phyloP scores from a whole-genome alignment of 2,329 filamentous ascomycete species.

The Capronia coronata region DNA sequence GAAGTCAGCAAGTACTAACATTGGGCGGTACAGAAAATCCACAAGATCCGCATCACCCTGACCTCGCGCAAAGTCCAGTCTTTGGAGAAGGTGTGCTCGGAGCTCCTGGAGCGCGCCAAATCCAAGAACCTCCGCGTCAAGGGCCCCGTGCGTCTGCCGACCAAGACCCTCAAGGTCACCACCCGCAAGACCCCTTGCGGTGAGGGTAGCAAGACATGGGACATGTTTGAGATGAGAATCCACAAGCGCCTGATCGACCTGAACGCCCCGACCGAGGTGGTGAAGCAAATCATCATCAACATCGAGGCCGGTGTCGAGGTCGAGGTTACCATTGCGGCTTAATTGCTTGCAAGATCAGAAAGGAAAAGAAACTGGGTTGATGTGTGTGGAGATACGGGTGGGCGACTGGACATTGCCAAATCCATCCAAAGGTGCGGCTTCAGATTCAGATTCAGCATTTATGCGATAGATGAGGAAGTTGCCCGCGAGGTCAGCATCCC shows the following conservation, averaged over 20 bases:
- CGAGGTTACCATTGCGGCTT: constrained; percentile 49
- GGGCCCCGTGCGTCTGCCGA: constrained; percentile 94
- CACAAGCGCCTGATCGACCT: constrained; percentile 98
- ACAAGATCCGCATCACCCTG: constrained; percentile 98
- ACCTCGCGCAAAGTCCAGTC: constrained; percentile 89
- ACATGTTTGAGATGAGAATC: constrained; percentile 97
- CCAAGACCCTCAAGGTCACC: constrained; percentile 91
- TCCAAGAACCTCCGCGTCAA: constrained; percentile 97
- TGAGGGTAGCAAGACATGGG: constrained; percentile 99
- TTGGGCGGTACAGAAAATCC: constrained; percentile 61
- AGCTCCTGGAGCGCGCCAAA: constrained; percentile 98
- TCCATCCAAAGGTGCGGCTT: too few relatives aligned
- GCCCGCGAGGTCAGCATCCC: too few relatives aligned
- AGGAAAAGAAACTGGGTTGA: too few relatives aligned
- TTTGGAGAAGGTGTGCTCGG: constrained; percentile 96
- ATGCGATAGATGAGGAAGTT: too few relatives aligned
- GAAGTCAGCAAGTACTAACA: background rate
- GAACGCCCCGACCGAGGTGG: constrained; percentile 85
- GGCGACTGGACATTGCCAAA: background rate
- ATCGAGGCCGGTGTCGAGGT: constrained; percentile 50
- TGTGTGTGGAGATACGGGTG: background rate
- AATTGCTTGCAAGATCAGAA: too few relatives aligned
- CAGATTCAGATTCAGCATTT: too few relatives aligned
- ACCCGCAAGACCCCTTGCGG: constrained; percentile 99
- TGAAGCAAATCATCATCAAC: constrained; percentile 51